Percentiles rank a stretch among this genome's conserved stretches.
Evolutionary conservation across 495 filamentous ascomycete genomes (phyloP).

Genomic region (Evernia prunastri): DNA sequence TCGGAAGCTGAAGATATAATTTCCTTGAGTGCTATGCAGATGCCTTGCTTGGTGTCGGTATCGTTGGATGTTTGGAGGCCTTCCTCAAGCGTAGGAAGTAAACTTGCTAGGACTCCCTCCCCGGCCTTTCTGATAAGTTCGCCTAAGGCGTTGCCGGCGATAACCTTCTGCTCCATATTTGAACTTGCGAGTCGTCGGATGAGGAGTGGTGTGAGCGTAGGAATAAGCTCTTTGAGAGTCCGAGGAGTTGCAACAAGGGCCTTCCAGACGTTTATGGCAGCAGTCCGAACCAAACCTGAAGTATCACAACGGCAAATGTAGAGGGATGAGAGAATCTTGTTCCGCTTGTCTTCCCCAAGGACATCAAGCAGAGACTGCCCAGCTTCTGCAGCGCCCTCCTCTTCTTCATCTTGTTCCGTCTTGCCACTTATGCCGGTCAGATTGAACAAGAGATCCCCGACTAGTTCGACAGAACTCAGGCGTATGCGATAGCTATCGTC

Average conservation of each 20-base stretch:
- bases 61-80: conserved; percentile 83
- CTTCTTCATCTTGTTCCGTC: conserved; percentile 72
- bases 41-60: conserved; percentile 92
- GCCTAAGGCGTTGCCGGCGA: conserved; percentile 92
- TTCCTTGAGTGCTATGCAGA: conserved; percentile 91
- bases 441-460: conserved; percentile 95
- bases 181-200: conserved; percentile 90
- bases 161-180: conserved; percentile 97
- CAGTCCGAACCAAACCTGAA: conserved; percentile 80
- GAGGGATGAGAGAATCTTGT: conserved; percentile 88
- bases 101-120: conserved; percentile 78
- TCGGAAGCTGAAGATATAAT: conserved; percentile 86
- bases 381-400: conserved; percentile 70
- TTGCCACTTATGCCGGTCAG: conserved; percentile 89
- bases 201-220: conserved; percentile 87
- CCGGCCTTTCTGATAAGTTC: conserved; percentile 95
- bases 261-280: conserved; percentile 93
- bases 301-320: conserved; percentile 99
- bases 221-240: conserved; percentile 89
- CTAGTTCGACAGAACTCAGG: conserved; percentile 93
- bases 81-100: conserved; percentile 88
- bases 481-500: conserved; percentile 95
- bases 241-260: conserved; percentile 87
- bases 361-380: conserved; percentile 86
- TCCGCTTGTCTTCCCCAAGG: conserved; percentile 88